These are phyloP conservation scores for Xylaria sp. DNA, from an alignment of 2,329 filamentous ascomycete genomes.

Conservation along the genomic window DNA sequence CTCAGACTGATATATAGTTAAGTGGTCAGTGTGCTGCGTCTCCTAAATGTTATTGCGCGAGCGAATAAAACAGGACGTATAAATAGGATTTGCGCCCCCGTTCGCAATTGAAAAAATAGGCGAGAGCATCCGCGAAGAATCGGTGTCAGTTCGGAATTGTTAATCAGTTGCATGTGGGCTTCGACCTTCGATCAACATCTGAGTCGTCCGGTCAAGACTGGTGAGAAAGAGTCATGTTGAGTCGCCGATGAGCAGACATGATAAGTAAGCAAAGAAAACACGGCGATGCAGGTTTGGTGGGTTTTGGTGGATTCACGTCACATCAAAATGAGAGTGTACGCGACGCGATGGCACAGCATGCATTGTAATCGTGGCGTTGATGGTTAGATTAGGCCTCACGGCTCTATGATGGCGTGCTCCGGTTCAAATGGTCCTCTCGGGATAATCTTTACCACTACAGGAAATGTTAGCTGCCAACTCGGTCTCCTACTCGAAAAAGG, in stretches of 20 bases:
- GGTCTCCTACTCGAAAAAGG: neutral
- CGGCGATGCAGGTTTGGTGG: too few relatives aligned
- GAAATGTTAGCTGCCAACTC: neutral
- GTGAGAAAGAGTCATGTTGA: neutral
- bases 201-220: neutral
- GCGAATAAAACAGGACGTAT: neutral
- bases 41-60: neutral
- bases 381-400: conserved; percentile 1
- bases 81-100: neutral
- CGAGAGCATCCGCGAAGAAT: neutral
- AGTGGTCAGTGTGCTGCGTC: neutral
- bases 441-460: neutral
- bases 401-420: neutral
- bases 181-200: neutral
- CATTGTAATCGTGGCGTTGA: conserved; percentile 6
- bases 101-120: neutral
- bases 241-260: neutral
- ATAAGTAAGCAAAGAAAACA: neutral
- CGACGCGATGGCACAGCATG: conserved; percentile 8
- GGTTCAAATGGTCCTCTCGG: neutral
- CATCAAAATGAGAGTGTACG: neutral
- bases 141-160: neutral
- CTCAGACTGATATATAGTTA: neutral
- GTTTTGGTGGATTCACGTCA: conserved; percentile 1
- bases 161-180: neutral